These are phyloP conservation scores for Ogataea methanolica DNA, from an alignment of 805 yeast species.

Conservation along the genomic window DNA sequence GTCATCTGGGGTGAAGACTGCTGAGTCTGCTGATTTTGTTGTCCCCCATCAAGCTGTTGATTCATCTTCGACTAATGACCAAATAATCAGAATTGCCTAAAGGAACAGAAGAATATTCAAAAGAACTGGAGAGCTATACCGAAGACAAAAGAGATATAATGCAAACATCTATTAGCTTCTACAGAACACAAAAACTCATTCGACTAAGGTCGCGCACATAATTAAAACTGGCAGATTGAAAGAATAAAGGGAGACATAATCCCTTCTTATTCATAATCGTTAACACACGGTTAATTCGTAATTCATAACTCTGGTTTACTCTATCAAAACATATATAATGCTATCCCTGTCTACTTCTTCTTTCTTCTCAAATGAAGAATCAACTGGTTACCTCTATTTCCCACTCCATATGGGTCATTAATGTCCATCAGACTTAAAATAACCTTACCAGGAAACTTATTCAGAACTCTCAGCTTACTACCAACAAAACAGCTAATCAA, in stretches of 20 bases:
- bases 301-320: background rate
- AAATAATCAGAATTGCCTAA: background rate
- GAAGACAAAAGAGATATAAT: background rate
- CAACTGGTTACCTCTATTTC: slow-evolving; percentile 13
- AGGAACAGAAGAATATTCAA: background rate
- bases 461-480: slow-evolving; percentile 17
- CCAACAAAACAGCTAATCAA: slow-evolving; percentile 25
- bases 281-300: background rate
- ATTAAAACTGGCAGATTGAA: too few species aligned
- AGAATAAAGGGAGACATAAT: too few species aligned
- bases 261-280: too few species aligned
- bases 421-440: slow-evolving; percentile 18
- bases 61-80: background rate
- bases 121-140: too few species aligned
- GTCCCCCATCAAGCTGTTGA: slow-evolving; percentile 6
- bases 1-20: slow-evolving; percentile 18
- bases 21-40: slow-evolving; percentile 8
- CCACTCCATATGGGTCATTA: slow-evolving; percentile 1
- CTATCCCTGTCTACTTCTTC: background rate
- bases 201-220: too few species aligned
- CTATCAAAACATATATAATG: background rate
- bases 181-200: too few species aligned
- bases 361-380: slow-evolving; percentile 13
- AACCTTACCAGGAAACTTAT: slow-evolving; percentile 25
- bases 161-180: too few species aligned